Evolutionary conservation across 1,284 basidiomycete species (phyloP).

Genomic region (Sanghuangporus baumii): DNA sequence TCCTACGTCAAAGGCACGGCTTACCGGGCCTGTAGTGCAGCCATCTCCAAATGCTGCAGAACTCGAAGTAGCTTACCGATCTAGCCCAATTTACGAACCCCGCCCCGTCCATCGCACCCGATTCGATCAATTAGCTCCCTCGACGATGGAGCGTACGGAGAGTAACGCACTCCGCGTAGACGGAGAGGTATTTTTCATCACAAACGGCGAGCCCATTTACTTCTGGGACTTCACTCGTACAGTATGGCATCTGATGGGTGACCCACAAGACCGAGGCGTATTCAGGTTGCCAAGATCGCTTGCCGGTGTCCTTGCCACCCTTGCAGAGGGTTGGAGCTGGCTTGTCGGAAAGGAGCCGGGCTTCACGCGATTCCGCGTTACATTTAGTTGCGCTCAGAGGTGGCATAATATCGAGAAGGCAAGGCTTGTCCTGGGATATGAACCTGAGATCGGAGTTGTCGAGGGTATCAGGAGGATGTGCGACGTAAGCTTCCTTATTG

Average conservation of each 20-base stretch:
- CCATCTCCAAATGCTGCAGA: conserved; percentile 53
- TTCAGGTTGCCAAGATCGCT: conserved; percentile 60
- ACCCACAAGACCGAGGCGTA: conserved; percentile 35
- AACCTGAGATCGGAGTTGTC: conserved; percentile 84
- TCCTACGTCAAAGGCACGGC: conserved; percentile 74
- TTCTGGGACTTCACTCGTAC: conserved; percentile 94
- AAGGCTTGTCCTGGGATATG: conserved; percentile 86
- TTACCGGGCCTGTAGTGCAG: conserved; percentile 72
- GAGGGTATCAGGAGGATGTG: conserved; percentile 83
- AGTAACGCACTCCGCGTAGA: conserved; percentile 68
- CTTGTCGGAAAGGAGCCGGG: conserved; percentile 78
- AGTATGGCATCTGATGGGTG: conserved; percentile 81
- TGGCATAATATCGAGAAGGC: conserved; percentile 98
- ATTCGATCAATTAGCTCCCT: conserved; percentile 65
- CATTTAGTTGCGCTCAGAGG: conserved; percentile 66
- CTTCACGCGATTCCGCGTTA: conserved; percentile 87
- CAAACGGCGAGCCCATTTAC: conserved; percentile 92
- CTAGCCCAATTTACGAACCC: conserved; percentile 34
- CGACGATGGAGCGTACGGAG: conserved; percentile 44
- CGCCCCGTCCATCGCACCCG: conserved; percentile 70
- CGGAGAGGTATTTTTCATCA: conserved; percentile 96
- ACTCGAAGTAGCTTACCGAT: conserved; percentile 53
- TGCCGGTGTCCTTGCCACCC: conserved; percentile 66
- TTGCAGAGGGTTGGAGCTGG: conserved; percentile 74
- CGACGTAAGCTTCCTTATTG: conserved; percentile 42